phyloP scores from a whole-genome alignment of 1,284 basidiomycete species.

The Irpex lacteus region DNA sequence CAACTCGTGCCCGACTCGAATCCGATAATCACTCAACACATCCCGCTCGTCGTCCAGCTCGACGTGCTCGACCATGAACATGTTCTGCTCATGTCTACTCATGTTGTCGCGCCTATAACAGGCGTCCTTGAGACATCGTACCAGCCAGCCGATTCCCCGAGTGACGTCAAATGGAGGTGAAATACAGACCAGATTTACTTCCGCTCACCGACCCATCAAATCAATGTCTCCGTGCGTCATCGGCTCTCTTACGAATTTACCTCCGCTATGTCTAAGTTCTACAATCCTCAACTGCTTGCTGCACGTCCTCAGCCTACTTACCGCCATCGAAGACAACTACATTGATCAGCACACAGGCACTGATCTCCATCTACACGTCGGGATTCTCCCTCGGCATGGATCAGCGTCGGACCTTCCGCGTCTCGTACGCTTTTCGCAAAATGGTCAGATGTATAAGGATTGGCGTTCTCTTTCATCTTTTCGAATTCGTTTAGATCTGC shows the following conservation, averaged over 20 bases:
- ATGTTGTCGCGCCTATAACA: background rate
- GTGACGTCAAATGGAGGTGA: conserved; percentile 8
- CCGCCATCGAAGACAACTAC: too few relatives aligned
- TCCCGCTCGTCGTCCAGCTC: background rate
- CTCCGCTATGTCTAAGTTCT: background rate
- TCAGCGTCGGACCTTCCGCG: background rate
- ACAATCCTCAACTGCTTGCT: background rate
- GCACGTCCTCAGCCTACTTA: too few relatives aligned
- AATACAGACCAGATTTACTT: conserved; percentile 9
- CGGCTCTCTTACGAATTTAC: background rate
- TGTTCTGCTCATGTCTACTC: background rate
- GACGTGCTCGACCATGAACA: background rate
- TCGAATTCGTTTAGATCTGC: background rate
- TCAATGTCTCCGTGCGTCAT: background rate
- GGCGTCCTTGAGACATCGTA: background rate
- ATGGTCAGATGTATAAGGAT: background rate
- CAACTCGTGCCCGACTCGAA: conserved; percentile 1
- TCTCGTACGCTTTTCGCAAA: background rate
- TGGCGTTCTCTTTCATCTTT: background rate
- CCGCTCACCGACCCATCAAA: conserved; percentile 2
- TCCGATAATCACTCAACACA: background rate
- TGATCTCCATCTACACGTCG: background rate
- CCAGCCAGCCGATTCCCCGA: conserved; percentile 7
- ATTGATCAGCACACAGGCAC: background rate
- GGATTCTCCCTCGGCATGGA: background rate